Conservation (phyloP, 2,329 filamentous ascomycete genomes). For the Diaporthe eres region DNA sequence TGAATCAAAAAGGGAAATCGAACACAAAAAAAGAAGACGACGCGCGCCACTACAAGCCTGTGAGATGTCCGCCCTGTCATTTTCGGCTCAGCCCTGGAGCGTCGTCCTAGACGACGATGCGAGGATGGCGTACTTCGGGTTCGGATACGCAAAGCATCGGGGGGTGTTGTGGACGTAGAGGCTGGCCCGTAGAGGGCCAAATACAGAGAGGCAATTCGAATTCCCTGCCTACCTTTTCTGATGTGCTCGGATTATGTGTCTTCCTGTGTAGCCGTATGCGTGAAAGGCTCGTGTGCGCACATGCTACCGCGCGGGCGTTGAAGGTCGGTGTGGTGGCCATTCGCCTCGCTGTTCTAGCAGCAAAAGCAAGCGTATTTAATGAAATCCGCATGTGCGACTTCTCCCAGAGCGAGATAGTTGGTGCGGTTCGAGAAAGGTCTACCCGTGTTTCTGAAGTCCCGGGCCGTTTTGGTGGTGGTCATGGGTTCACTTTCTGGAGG, state of each 20-base stretch:
- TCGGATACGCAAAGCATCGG: slow-evolving; percentile 30
- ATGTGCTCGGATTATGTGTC: not conserved
- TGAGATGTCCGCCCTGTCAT: slow-evolving; percentile 36
- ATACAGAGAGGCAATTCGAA: slow-evolving; percentile 33
- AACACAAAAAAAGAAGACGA: slow-evolving; percentile 30
- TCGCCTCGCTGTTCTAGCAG: not conserved
- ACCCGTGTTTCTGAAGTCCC: not conserved
- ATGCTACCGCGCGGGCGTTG: not conserved
- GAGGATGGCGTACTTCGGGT: slow-evolving; percentile 22
- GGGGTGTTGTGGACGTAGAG: slow-evolving; percentile 14
- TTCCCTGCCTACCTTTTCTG: not conserved
- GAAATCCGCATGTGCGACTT: not conserved
- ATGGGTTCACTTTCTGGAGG: slow-evolving; percentile 32
- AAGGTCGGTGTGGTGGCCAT: not conserved
- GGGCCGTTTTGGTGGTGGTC: slow-evolving; percentile 31
- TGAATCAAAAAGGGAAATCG: slow-evolving; percentile 51
- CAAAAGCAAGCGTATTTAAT: not conserved
- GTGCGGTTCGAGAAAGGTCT: not conserved
- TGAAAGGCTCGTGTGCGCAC: not conserved
- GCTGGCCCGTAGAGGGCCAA: slow-evolving; percentile 12
- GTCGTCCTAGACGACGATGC: not conserved
- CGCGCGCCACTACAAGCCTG: slow-evolving; percentile 41
- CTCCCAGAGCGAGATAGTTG: not conserved
- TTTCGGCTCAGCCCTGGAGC: slow-evolving; percentile 11
- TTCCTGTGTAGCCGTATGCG: not conserved